Base-by-base conservation (phyloP, 2,329 filamentous ascomycete species). In the Fusarium camptoceras region DNA sequence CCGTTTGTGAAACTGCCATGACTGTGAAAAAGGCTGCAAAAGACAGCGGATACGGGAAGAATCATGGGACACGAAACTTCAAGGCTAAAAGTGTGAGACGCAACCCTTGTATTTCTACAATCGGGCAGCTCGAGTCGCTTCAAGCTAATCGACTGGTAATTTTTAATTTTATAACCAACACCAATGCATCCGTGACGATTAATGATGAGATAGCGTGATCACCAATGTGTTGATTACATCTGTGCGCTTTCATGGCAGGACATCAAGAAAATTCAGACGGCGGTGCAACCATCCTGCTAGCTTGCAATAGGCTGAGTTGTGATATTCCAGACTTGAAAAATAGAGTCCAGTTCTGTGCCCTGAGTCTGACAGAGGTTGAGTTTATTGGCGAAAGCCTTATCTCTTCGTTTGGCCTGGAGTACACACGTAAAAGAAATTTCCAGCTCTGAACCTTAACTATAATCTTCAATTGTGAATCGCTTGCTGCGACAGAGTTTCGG, bases 261-360 rank as follows among this genome's bases (percentile, higher is more conserved):
- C 16, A 37, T 11, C 1, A 7, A 18, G 34, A 37, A 6, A 18
- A 11, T 6, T n/a, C 5, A 37, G 10, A 37, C 5, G 9, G 16
- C 5, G 9, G 31, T 18, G 9, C 1, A 11, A 10, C 16, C 9
- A n/a, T 16, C 9, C 1, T 28, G 28, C 2, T 14, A 28, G 28
- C 28, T 14, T 14, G 28, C 11, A 11, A 5, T 5, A 6, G 9
- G 16, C 9, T 37, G 5, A 4, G 2, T 6, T 6, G 5, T 11
- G 5, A 37, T 6, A 10, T 18, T 6, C 16, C 1, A 9, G 10
- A 18, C 4, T 34, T 18, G 10, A 18, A 10, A 16, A 34, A 8
- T 9, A 3, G 18, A 34, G 10, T 6, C 16, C 16, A 15, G 1
- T 11, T 37, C 9, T 6, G 3, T 6, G 9, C 4, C 5, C 11